Percentiles rank a stretch among this genome's conserved stretches.
phyloP scores from a whole-genome alignment of 495 filamentous ascomycete species.

The Schizothecium vesticola region DNA sequence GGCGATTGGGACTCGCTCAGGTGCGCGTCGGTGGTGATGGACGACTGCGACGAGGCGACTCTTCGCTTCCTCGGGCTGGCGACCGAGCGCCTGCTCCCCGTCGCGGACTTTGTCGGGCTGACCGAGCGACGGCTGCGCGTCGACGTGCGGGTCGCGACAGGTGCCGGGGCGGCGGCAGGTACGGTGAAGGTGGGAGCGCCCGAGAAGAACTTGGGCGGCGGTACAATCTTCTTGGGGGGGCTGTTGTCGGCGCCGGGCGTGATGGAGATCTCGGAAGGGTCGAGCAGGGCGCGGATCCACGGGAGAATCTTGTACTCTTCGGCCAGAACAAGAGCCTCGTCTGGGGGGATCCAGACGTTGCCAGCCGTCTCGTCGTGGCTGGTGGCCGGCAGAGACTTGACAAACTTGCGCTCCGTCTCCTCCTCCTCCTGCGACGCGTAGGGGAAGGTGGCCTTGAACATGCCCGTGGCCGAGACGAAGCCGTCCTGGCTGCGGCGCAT shows the following conservation, averaged over 20 bases:
- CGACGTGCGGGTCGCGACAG: slow-evolving; percentile 37
- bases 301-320: slow-evolving; percentile 71
- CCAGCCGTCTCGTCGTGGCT: slow-evolving; percentile 90
- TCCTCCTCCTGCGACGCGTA: slow-evolving; percentile 85
- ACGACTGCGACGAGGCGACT: slow-evolving; percentile 44
- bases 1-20: slow-evolving; percentile 29
- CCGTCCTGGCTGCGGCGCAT: slow-evolving; percentile 97
- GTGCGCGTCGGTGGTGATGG: slow-evolving; percentile 24
- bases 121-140: slow-evolving; percentile 48
- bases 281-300: slow-evolving; percentile 87
- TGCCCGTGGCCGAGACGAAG: slow-evolving; percentile 90
- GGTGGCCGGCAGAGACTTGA: slow-evolving; percentile 72
- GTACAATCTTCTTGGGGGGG: slow-evolving; percentile 60
- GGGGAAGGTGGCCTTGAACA: slow-evolving; percentile 99
- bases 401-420: slow-evolving; percentile 74
- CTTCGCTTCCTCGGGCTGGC: slow-evolving; percentile 67
- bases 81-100: slow-evolving; percentile 42
- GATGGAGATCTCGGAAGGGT: slow-evolving; percentile 60
- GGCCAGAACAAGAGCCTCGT: slow-evolving; percentile 75
- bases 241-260: slow-evolving; percentile 38
- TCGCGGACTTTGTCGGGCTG: slow-evolving; percentile 47
- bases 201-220: slow-evolving; percentile 59
- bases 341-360: slow-evolving; percentile 90
- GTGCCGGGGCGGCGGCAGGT: slow-evolving; percentile 33
- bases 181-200: slow-evolving; percentile 38